Base-by-base conservation (phyloP, 1,284 basidiomycete species). In the Naganishia cerealis region DNA sequence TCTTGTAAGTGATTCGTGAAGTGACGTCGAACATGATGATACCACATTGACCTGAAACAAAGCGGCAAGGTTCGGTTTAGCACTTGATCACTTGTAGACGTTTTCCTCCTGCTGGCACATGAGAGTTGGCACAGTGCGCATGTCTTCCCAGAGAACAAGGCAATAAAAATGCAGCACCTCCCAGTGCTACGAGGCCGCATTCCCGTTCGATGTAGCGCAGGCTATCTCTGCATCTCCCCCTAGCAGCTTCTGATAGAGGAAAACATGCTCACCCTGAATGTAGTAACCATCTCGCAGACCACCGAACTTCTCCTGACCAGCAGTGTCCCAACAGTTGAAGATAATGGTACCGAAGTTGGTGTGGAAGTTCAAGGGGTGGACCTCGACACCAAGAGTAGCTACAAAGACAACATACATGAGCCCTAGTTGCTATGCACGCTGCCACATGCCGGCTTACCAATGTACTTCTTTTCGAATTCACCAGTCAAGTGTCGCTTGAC, bases 1-100 rank as follows among this genome's bases (percentile, higher is more conserved):
- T 99, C 87, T 99, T 99, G 87, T 99, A 99, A 67, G 96, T 99
- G 87, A 99, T 99, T 78, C 96, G 90, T 67, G 94, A 95, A 70
- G 96, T 99, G 72, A 99, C 96, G 81, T 99, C 96, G 84, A 99
- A 99, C 96, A 99, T 99, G 88, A 99, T 99, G 85, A 99, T 99
- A 80, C 96, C 96, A 79, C 94, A 99, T 83, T 99, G 94, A 59
- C 70, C 69, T 70, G 39, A 36, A 43, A 50, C 21, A 33, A 16
- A 6, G 13, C 7, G 46, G 24, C 5, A 24, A 50, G 21, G 26
- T 29, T 7, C 16, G 15, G 21, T 50, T 50, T 50, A 50, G 46
- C 46, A 50, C 46, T 24, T 50, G n/a, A 9, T 7, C 46, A n/a
- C 2, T 46, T 46, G 6, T 18, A 4, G 10, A 46, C 7, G n/a